Evolutionary conservation across 352 stramenopile genomes (phyloP), one percentile per base, ranked within the genome.

Genomic region (Pythium phragmiticola): DNA sequence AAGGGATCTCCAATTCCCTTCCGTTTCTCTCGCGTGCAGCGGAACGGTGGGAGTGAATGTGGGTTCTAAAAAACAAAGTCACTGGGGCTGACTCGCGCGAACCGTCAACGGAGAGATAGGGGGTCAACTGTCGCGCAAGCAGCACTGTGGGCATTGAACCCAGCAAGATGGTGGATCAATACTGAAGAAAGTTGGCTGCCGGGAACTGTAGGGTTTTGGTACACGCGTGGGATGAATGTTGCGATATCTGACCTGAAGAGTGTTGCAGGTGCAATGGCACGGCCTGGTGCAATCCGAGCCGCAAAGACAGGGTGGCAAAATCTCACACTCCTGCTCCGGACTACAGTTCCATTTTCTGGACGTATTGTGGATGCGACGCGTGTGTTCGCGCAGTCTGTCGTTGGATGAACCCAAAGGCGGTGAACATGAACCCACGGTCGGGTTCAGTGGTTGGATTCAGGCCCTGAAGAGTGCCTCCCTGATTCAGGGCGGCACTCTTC

Each of bases 391-490:
- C 14, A 19, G 14, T 47, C 21, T 41, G 48, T 55, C 5, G 8
- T 17, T 3, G 17, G 14, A 28, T 51, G 54, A 60, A 60, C 54
- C 54, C 54, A 60, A 19, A 12, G 48, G 17, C 17, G 14, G 17
- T 34, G 26, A 12, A 11, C 23, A 16, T 60, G 54, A 60, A 60
- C 54, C 54, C 54, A 60, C 9, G 13, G 41, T 12, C 41, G 54
- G 54, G 54, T 60, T 52, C 54, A 52, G 2, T 8, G 23, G 33
- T 39, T 51, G 54, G 54, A 60, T 50, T 43, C 54, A 30, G 26
- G 4, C 2, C 3, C 26, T 30, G 26, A 21, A 21, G 21, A 21
- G 21, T 21, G 21, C 21, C 21, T 21, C 21, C 21, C 21, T 21
- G 21, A 21, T 21, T 21, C 21, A 21, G 21, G 21, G 21, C 21